Conservation (phyloP, 306 rosid species). For the Castanospermum australe region DNA sequence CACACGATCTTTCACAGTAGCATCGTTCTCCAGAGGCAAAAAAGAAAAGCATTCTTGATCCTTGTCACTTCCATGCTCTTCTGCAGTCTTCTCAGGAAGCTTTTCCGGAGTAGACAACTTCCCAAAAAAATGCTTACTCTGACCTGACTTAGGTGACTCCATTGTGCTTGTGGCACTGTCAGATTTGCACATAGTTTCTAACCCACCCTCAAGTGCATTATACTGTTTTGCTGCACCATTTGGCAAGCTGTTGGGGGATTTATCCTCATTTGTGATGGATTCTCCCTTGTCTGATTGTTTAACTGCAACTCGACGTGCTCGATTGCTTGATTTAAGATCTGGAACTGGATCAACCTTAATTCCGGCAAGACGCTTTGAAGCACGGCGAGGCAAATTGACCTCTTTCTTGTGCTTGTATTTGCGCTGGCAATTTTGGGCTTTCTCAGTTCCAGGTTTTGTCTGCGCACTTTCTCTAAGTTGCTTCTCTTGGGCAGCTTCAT, state of each 20-base stretch:
- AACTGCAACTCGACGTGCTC: conserved; percentile 34
- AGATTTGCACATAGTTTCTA: conserved; percentile 22
- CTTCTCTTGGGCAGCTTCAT: conserved; percentile 19
- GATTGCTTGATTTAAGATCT: conserved; percentile 48
- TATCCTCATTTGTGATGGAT: conserved; percentile 25
- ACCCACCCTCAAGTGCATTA: conserved; percentile 12
- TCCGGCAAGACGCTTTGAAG: conserved; percentile 93
- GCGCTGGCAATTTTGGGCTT: conserved; percentile 20
- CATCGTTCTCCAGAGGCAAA: conserved; percentile 24
- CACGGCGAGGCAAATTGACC: conserved; percentile 63
- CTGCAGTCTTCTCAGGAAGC: conserved; percentile 19
- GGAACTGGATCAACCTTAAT: conserved; percentile 59
- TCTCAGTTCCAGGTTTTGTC: conserved; percentile 32
- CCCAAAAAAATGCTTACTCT: background rate
- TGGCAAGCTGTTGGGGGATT: conserved; percentile 18
- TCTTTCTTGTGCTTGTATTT: conserved; percentile 47
- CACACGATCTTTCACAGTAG: conserved; percentile 5
- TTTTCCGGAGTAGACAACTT: conserved; percentile 17
- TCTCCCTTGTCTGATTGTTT: conserved; percentile 39
- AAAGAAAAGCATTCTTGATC: conserved; percentile 10
- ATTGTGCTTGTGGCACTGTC: background rate
- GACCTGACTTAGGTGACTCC: conserved; percentile 10
- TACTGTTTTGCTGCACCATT: conserved; percentile 21
- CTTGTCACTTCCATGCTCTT: conserved; percentile 3
- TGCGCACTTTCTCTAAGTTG: conserved; percentile 29